phyloP scores from a whole-genome alignment of 202 grass and related monocot species.

The Digitaria exilis region DNA sequence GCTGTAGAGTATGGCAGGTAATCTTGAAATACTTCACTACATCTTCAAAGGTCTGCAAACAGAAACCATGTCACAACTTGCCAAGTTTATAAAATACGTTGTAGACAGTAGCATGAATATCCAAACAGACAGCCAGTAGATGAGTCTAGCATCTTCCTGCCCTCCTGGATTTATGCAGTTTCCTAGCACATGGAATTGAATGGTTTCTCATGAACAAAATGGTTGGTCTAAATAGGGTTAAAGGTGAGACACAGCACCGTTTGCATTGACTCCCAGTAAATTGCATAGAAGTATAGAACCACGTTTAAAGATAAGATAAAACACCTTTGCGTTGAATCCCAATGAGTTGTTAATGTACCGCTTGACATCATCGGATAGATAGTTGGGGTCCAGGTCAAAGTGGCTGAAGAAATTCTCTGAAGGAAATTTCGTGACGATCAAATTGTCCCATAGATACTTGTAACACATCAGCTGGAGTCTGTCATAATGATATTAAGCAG shows the following conservation, averaged over 20 bases:
- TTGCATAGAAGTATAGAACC: neutral
- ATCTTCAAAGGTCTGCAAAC: constrained; percentile 72
- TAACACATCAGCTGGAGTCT: constrained; percentile 99
- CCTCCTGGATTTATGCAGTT: neutral
- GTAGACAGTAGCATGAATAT: constrained; percentile 11
- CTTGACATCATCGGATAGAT: constrained; percentile 68
- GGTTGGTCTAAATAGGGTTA: neutral
- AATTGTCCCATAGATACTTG: constrained; percentile 88
- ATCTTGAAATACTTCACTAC: constrained; percentile 70
- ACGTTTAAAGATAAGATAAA: constrained; percentile 11
- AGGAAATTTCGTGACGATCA: constrained; percentile 52
- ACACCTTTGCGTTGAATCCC: constrained; percentile 76
- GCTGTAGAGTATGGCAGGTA: constrained; percentile 56
- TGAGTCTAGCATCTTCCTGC: neutral
- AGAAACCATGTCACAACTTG: constrained; percentile 26
- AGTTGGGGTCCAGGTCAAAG: constrained; percentile 71
- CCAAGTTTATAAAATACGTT: neutral
- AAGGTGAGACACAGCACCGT: too few relatives aligned
- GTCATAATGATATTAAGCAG: constrained; percentile 34
- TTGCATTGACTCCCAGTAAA: neutral
- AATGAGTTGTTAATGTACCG: constrained; percentile 60
- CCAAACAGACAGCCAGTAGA: neutral
- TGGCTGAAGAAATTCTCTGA: constrained; percentile 69
- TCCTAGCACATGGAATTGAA: constrained; percentile 2
- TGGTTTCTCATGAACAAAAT: neutral